These are phyloP conservation scores for Chrysoporthe cubensis DNA, from an alignment of 2,329 filamentous ascomycete species.

Conservation along the genomic window DNA sequence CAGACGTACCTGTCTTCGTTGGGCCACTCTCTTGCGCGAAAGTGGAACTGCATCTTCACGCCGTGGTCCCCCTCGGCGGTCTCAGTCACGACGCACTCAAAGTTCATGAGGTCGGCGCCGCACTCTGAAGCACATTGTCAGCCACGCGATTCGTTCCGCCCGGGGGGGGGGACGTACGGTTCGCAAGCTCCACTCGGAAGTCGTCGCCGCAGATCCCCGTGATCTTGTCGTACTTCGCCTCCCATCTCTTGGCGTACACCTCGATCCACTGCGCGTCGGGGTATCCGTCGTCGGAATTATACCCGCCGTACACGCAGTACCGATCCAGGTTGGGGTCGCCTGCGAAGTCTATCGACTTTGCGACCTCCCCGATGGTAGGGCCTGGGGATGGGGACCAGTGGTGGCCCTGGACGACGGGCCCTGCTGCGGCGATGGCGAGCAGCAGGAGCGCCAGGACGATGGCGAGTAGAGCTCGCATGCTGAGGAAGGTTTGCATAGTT, in stretches of 20 bases:
- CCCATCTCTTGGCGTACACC: not conserved
- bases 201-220: not conserved
- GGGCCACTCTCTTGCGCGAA: not conserved
- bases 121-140: not conserved
- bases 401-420: not conserved
- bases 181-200: not conserved
- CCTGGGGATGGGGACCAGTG: not conserved
- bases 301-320: not conserved
- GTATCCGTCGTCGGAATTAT: not conserved
- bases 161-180: not conserved
- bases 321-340: not conserved
- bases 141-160: not conserved
- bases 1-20: not conserved
- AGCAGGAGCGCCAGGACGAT: not conserved
- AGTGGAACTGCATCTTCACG: constrained; percentile 1
- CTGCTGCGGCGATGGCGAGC: not conserved
- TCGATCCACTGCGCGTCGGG: not conserved
- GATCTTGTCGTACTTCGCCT: not conserved
- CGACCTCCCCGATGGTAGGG: not conserved
- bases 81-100: not conserved
- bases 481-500: not conserved
- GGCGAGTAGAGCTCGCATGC: not conserved
- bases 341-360: not conserved
- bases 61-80: not conserved
- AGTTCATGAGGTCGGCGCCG: not conserved